Percentiles rank a stretch among this genome's conserved stretches.
phyloP scores from a whole-genome alignment of 2,329 filamentous ascomycete genomes.

The Venturia aucupariae region DNA sequence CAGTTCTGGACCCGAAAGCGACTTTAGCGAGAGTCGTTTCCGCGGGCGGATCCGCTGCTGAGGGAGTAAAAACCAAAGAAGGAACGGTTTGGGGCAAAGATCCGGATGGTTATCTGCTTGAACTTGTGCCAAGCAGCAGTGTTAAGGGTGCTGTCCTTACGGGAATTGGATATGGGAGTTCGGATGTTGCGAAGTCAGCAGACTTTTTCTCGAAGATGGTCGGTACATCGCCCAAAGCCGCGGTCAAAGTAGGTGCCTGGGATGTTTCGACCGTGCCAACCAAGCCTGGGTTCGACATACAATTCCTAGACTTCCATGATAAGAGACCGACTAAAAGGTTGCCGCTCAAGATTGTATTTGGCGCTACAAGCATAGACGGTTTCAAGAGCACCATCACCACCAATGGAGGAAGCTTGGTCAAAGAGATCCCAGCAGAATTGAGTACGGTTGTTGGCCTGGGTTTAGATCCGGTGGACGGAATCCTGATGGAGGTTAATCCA shows the following conservation, averaged over 20 bases:
- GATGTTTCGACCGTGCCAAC: conserved; percentile 7
- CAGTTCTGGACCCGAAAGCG: not conserved
- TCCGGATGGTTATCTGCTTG: conserved; percentile 7
- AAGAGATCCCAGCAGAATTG: not conserved
- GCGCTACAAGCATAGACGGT: not conserved
- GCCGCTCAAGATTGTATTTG: conserved; percentile 7
- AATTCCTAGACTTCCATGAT: conserved; percentile 7
- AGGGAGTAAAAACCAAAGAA: not conserved
- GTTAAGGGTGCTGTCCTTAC: not conserved
- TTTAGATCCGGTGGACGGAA: not conserved
- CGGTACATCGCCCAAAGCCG: conserved; percentile 1
- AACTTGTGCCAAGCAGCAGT: not conserved
- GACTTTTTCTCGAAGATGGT: not conserved
- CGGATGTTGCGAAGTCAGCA: not conserved
- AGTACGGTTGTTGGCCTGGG: conserved; percentile 3
- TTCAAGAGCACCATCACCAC: conserved; percentile 7
- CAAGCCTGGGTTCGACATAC: not conserved
- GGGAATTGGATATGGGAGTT: not conserved
- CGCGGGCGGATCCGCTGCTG: not conserved
- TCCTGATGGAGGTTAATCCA: conserved; percentile 8
- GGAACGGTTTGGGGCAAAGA: conserved; percentile 10
- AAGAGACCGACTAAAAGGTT: not conserved
- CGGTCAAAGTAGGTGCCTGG: not conserved
- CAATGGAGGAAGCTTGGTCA: not conserved
- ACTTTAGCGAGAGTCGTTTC: not conserved